These are phyloP conservation scores for Fusarium odoratissimum DNA, from an alignment of 2,329 filamentous ascomycete species.

Conservation along the genomic window DNA sequence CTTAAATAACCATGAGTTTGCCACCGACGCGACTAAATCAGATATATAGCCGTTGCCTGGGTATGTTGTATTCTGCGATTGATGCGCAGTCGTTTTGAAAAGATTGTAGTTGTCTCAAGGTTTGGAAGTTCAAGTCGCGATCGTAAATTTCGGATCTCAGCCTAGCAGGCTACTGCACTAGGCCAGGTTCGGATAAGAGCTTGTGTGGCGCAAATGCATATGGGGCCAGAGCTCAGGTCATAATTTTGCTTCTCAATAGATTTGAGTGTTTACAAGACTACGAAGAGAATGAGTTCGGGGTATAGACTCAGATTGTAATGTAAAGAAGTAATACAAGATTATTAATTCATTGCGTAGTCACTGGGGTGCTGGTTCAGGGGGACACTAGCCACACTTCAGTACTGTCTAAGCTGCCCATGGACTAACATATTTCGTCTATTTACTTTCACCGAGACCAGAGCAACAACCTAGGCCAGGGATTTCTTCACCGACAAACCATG, in stretches of 20 bases:
- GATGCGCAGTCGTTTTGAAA: slow-evolving; percentile 40
- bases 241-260: not conserved
- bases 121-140: slow-evolving; percentile 40
- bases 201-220: slow-evolving; percentile 27
- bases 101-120: slow-evolving; percentile 33
- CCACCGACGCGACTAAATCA: slow-evolving; percentile 30
- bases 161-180: slow-evolving; percentile 40
- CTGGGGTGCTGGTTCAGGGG: not conserved
- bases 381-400: slow-evolving; percentile 27
- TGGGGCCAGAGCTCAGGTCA: slow-evolving; percentile 28
- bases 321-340: not conserved
- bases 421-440: slow-evolving; percentile 27
- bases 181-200: slow-evolving; percentile 5
- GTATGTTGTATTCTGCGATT: slow-evolving; percentile 40
- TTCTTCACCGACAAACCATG: slow-evolving; percentile 27
- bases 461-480: slow-evolving; percentile 12
- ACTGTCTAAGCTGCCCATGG: slow-evolving; percentile 11
- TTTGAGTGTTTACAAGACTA: not conserved
- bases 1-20: slow-evolving; percentile 52
- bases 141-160: slow-evolving; percentile 53
- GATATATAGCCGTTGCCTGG: slow-evolving; percentile 25
- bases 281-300: not conserved
- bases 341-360: not conserved
- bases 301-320: not conserved
- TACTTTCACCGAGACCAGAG: slow-evolving; percentile 26